Base-by-base conservation (phyloP, 257 asterid species). In the Jaltomata sinuosa region DNA sequence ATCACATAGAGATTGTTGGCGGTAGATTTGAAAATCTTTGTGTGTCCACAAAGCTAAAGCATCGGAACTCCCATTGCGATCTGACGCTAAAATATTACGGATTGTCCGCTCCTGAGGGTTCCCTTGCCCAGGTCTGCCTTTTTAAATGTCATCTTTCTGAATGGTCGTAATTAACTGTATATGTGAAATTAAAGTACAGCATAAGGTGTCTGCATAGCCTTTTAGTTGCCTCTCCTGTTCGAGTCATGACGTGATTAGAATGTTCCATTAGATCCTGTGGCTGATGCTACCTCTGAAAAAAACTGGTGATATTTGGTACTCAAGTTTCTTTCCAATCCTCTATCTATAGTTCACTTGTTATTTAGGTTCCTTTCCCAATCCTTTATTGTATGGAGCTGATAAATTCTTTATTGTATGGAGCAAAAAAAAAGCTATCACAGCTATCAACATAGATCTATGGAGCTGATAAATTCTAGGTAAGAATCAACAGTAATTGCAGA, bases 11-110 rank as follows among this genome's bases (percentile, higher is more conserved):
- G 92, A 91, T 97, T 87, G 91, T 94, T 84, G 94, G 98, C 89
- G 98, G 98, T 87, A 93, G 96, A 93, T 95, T 97, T 85, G 98
- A 95, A 88, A 93, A 95, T 92, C 98, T 97, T 81, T 89, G 92
- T 65, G 90, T 97, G 64, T 91, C 93, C 69, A 94, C 98, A 55
- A 95, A 94, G 91, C 89, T 95, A 77, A 97, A 91, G 89, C 93
- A 93, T 80, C 92, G 95, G 85, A 93, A 94, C 91, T 90, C 92
- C 82, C 92, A 91, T 71, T 97, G 98, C 84, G 99, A 95, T 81
- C 94, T 94, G 85, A 91, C 93, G 29, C 87, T 97, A 92, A 96
- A 94, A 89, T 93, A 92, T 68, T 95, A 94, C 89, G 99, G 99
- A 74, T 89, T 97, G 80, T 91, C 95, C 84, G 92, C 99, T 83